These are phyloP conservation scores for Nemania sp. DNA, from an alignment of 2,329 filamentous ascomycete species.

Conservation along the genomic window DNA sequence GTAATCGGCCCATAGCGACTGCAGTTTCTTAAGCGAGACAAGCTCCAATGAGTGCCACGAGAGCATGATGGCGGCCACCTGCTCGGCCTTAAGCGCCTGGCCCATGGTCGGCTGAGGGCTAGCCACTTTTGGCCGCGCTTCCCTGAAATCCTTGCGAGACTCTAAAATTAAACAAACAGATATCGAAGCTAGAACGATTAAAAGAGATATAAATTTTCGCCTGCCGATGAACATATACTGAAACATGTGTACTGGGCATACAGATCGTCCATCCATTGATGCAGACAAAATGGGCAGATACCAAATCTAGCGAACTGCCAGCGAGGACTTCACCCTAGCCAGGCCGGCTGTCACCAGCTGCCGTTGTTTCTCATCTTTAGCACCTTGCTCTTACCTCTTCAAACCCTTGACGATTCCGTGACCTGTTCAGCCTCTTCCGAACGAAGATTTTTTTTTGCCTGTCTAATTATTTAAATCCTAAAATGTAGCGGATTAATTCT, in stretches of 20 bases:
- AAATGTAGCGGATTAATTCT: no score
- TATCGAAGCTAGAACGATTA: not conserved
- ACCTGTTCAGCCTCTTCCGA: no score
- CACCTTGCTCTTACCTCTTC: no score
- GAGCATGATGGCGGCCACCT: constrained; percentile 46
- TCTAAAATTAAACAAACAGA: constrained; percentile 4
- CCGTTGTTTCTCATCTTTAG: no score
- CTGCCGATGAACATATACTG: not conserved
- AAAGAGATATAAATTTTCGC: constrained; percentile 2
- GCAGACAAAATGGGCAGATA: not conserved
- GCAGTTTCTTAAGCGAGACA: constrained; percentile 44
- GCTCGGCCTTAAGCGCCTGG: constrained; percentile 31
- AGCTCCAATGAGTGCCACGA: constrained; percentile 46
- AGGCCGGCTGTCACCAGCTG: no score
- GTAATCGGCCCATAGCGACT: constrained; percentile 56
- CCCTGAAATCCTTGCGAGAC: not conserved
- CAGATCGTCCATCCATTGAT: no score
- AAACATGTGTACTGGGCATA: not conserved
- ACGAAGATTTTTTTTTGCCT: no score
- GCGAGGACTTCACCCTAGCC: no score
- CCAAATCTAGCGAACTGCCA: not conserved
- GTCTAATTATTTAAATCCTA: no score
- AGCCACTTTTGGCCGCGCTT: not conserved
- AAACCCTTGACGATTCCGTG: no score
- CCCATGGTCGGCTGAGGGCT: constrained; percentile 11